Evolutionary conservation across 2,329 filamentous ascomycete species (phyloP).

Genomic region (Sporothrix variecibatus): DNA sequence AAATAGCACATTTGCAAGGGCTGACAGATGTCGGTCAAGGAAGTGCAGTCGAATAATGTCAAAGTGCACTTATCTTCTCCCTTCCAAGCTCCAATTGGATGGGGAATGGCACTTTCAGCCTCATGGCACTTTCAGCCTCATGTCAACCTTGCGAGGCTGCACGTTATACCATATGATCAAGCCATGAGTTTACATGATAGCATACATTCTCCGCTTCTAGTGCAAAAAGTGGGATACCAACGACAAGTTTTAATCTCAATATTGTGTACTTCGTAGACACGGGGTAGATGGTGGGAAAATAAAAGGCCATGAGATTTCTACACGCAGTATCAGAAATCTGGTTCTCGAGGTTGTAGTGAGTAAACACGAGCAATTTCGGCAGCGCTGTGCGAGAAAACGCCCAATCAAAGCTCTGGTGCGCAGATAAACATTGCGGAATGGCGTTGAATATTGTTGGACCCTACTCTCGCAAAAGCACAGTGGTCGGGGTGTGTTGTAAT

Average conservation of each 20-base stretch:
- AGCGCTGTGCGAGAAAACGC: no score
- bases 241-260: not conserved
- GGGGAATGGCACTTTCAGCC: not conserved
- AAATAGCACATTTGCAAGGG: not conserved
- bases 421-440: no score
- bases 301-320: not conserved
- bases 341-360: not conserved
- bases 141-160: not conserved
- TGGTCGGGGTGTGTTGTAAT: not conserved
- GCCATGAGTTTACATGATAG: not conserved
- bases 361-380: no score
- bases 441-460: no score
- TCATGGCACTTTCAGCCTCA: not conserved
- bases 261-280: no score
- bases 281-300: not conserved
- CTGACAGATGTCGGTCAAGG: not conserved
- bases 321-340: no score
- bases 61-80: not conserved
- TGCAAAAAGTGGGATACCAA: no score
- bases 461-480: not conserved
- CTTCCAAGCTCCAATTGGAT: not conserved
- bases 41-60: not conserved
- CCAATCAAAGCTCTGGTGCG: no score
- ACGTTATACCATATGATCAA: not conserved
- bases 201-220: not conserved